A percentile compares a stretch with the other conserved stretches of the same genome.
phyloP scores from a whole-genome alignment of 2,329 filamentous ascomycete species.

The Lachnellula suecica region DNA sequence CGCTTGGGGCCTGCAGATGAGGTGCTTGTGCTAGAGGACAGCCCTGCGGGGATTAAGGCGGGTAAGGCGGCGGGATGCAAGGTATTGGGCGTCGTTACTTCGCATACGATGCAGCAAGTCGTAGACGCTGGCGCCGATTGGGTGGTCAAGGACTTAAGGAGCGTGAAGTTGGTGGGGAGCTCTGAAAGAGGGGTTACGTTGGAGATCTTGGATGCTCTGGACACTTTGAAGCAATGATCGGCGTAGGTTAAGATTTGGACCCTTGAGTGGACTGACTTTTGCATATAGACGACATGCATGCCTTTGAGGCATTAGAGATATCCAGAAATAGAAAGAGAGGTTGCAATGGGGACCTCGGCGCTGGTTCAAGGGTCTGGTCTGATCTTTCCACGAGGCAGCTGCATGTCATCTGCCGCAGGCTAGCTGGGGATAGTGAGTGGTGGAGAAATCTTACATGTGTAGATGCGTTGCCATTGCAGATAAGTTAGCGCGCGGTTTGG shows the following conservation, averaged over 20 bases:
- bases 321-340: neutral
- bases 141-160: constrained; percentile 65
- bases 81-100: constrained; percentile 65
- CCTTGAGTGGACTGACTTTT: neutral
- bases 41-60: constrained; percentile 64
- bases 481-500: neutral
- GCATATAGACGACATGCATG: neutral
- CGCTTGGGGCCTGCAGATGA: constrained; percentile 38
- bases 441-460: neutral
- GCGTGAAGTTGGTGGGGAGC: constrained; percentile 51
- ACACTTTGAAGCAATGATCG: constrained; percentile 14
- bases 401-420: neutral
- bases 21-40: constrained; percentile 68
- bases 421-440: neutral
- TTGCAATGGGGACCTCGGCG: neutral
- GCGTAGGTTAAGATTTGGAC: neutral
- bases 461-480: neutral
- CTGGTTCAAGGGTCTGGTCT: neutral
- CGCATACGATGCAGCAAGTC: constrained; percentile 60
- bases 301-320: neutral
- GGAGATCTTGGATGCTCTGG: constrained; percentile 28
- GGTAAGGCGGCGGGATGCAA: constrained; percentile 71
- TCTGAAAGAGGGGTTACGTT: constrained; percentile 39
- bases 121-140: constrained; percentile 65
- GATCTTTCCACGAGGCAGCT: neutral